Conservation (phyloP, 208 protist species). For the Crithidia thermophila region DNA sequence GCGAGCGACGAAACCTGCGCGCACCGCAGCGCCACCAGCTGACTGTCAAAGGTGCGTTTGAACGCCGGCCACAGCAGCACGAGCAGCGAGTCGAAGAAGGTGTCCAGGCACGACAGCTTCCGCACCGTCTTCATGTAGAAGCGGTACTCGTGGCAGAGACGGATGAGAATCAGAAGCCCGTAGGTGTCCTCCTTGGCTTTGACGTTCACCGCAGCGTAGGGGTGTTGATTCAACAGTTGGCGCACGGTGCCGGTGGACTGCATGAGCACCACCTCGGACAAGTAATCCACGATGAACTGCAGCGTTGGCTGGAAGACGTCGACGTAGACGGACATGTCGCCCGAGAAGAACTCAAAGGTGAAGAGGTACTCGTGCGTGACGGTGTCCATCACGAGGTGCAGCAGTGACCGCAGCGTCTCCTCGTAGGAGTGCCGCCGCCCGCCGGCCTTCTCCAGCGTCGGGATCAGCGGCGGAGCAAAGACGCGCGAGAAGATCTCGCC, state of each 20-base stretch:
- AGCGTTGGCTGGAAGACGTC: slow-evolving; percentile 77
- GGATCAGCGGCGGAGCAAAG: slow-evolving; percentile 70
- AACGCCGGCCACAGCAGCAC: slow-evolving; percentile 82
- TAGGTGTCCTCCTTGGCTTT: slow-evolving; percentile 71
- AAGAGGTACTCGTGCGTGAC: slow-evolving; percentile 92
- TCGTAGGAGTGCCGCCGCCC: slow-evolving; percentile 69
- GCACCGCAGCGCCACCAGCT: slow-evolving; percentile 64
- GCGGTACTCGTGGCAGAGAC: slow-evolving; percentile 79
- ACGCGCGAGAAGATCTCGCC: slow-evolving; percentile 51
- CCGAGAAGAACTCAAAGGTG: slow-evolving; percentile 83
- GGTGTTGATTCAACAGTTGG: slow-evolving; percentile 47
- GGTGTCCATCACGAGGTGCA: slow-evolving; percentile 72
- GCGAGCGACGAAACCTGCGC: slow-evolving; percentile 25
- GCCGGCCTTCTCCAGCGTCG: slow-evolving; percentile 64
- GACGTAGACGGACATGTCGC: slow-evolving; percentile 78
- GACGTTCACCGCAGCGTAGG: slow-evolving; percentile 48
- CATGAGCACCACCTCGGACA: slow-evolving; percentile 72
- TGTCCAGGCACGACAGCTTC: slow-evolving; percentile 71
- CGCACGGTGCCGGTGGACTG: slow-evolving; percentile 39
- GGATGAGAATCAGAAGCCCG: slow-evolving; percentile 77
- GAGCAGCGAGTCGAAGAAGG: slow-evolving; percentile 82
- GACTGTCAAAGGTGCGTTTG: slow-evolving; percentile 66
- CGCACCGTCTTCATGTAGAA: slow-evolving; percentile 72
- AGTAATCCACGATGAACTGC: slow-evolving; percentile 85
- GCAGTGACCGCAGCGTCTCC: slow-evolving; percentile 83